Conservation (phyloP, 768 basidiomycete species). For the Udeniomyces megalosporus region DNA sequence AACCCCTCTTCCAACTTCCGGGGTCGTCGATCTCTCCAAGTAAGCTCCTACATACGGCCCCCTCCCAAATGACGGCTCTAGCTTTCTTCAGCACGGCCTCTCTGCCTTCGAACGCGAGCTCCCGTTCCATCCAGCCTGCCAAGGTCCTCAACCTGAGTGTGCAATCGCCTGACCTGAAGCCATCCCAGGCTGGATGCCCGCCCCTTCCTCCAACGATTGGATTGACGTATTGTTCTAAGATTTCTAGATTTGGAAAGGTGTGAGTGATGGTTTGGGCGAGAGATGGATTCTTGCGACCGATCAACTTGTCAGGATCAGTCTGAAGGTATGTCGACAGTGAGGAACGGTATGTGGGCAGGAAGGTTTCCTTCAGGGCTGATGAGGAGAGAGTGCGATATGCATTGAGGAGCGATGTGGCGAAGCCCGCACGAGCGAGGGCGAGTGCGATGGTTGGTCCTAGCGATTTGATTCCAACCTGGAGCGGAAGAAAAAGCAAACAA, state of each 20-base stretch:
- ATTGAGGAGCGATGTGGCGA: slow-evolving; percentile 34
- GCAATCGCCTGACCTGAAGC: slow-evolving; percentile 16
- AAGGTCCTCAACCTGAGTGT: too few species aligned
- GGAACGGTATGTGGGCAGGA: slow-evolving; percentile 17
- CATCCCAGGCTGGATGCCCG: slow-evolving; percentile 22
- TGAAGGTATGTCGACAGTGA: slow-evolving; percentile 20
- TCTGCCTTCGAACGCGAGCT: too few species aligned
- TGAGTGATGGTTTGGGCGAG: slow-evolving; percentile 45
- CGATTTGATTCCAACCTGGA: slow-evolving; percentile 41
- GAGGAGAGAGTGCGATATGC: not conserved
- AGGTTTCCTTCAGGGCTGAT: slow-evolving; percentile 19
- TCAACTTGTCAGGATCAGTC: slow-evolving; percentile 37
- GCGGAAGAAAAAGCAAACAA: slow-evolving; percentile 29
- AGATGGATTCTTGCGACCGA: slow-evolving; percentile 48
- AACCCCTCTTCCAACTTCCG: too few species aligned
- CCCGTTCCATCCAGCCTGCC: too few species aligned
- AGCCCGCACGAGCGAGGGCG: slow-evolving; percentile 63
- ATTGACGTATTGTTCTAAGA: slow-evolving; percentile 58
- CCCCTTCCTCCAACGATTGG: slow-evolving; percentile 39
- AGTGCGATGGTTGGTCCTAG: slow-evolving; percentile 42
- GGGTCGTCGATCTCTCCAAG: too few species aligned
- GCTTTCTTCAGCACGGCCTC: too few species aligned
- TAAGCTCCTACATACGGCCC: too few species aligned
- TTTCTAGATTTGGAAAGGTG: slow-evolving; percentile 54
- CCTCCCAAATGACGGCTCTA: too few species aligned